These are phyloP conservation scores for Neurospora sublineolata DNA, from an alignment of 495 filamentous ascomycete species.

Conservation along the genomic window DNA sequence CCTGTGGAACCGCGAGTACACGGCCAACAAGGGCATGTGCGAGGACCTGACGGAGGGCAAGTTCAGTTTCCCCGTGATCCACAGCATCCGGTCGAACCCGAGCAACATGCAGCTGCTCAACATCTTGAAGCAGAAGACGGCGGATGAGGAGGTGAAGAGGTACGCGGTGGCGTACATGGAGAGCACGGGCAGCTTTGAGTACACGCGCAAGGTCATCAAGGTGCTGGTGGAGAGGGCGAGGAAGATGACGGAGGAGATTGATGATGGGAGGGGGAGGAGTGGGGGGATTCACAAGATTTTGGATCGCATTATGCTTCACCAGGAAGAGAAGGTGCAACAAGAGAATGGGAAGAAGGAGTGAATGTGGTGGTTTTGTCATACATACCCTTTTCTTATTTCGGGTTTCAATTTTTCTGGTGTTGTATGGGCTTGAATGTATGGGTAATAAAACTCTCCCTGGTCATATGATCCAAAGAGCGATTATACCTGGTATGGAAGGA, in stretches of 20 bases:
- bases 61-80: conserved; percentile 95
- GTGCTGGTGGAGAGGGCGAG: conserved; percentile 56
- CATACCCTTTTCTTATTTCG: background rate
- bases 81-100: conserved; percentile 76
- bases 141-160: conserved; percentile 75
- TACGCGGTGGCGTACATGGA: conserved; percentile 93
- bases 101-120: conserved; percentile 74
- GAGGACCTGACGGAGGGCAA: conserved; percentile 97
- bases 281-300: conserved; percentile 38
- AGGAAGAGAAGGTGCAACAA: background rate
- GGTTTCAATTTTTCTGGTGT: background rate
- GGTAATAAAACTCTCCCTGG: background rate
- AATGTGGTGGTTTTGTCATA: background rate
- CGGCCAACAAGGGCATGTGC: conserved; percentile 83
- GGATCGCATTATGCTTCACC: conserved; percentile 24
- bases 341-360: background rate
- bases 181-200: conserved; percentile 75
- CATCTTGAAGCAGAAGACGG: conserved; percentile 82
- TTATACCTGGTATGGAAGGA: background rate
- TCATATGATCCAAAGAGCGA: background rate
- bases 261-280: conserved; percentile 37
- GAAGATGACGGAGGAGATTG: conserved; percentile 56
- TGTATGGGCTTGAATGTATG: background rate
- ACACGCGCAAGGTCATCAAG: conserved; percentile 59
- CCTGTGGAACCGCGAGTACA: conserved; percentile 60